phyloP scores from a whole-genome alignment of 768 basidiomycete genomes.

The Trametes cingulata region DNA sequence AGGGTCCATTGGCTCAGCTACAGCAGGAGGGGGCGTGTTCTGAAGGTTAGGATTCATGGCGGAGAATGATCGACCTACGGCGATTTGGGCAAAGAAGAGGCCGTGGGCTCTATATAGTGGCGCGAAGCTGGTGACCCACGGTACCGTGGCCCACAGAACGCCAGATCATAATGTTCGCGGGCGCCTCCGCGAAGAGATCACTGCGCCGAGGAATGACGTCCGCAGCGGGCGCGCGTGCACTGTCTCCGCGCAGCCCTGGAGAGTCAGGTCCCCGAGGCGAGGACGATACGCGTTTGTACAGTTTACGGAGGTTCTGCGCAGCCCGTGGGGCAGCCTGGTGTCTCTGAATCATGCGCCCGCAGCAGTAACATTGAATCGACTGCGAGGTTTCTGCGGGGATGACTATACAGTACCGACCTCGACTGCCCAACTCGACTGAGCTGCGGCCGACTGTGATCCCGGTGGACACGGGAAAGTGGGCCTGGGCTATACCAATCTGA shows the following conservation, averaged over 20 bases:
- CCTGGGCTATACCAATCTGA: neutral
- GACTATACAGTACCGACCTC: no score
- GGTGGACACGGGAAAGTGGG: neutral
- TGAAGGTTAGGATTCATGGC: constrained; percentile 9
- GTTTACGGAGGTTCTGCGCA: neutral
- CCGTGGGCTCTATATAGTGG: neutral
- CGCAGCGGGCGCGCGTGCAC: neutral
- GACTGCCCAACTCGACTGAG: neutral
- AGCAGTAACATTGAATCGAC: neutral
- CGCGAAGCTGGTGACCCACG: neutral
- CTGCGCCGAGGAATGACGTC: constrained; percentile 1
- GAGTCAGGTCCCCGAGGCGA: no score
- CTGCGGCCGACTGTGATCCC: neutral
- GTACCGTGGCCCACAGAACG: neutral
- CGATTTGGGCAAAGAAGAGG: neutral
- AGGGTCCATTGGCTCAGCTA: neutral
- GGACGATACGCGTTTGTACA: no score
- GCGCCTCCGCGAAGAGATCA: neutral
- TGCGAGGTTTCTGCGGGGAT: neutral
- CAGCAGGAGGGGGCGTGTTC: neutral
- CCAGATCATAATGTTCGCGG: neutral
- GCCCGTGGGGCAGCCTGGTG: neutral
- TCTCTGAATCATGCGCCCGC: neutral
- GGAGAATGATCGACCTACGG: neutral
- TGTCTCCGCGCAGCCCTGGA: no score